Conservation (phyloP, 352 stramenopile genomes). For the Pseudoperonospora humuli region DNA sequence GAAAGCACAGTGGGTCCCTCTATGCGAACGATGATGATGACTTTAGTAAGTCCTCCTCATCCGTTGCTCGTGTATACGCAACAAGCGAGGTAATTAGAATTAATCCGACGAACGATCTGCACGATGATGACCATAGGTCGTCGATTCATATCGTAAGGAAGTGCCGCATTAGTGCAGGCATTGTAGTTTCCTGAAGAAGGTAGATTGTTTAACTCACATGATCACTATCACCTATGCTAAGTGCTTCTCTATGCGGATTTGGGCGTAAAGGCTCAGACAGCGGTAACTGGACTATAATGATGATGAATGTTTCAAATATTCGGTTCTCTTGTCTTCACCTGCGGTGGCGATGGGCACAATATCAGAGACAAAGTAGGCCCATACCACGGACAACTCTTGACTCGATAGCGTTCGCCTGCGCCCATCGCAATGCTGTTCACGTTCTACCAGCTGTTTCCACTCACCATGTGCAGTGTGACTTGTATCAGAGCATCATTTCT, state of each 20-base stretch:
- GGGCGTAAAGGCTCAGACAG: neutral
- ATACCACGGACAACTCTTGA: slow-evolving; percentile 11
- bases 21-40: no score
- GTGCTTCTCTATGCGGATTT: slow-evolving; percentile 15
- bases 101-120: no score
- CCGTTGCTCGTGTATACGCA: neutral
- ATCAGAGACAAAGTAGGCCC: slow-evolving; percentile 14
- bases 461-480: slow-evolving; percentile 6
- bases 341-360: slow-evolving; percentile 1
- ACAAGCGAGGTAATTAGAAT: neutral
- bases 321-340: slow-evolving; percentile 9
- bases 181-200: no score
- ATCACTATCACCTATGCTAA: neutral
- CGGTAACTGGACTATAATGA: no score
- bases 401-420: slow-evolving; percentile 8
- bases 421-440: slow-evolving; percentile 4
- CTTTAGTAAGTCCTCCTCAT: no score
- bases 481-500: slow-evolving; percentile 23
- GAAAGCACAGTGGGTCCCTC: no score
- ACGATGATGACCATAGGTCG: no score
- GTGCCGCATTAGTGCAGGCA: no score
- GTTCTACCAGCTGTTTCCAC: slow-evolving; percentile 14
- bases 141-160: no score
- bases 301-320: no score
- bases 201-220: no score